These are phyloP conservation scores for Claviceps africana DNA, from an alignment of 2,329 filamentous ascomycete species.

Conservation along the genomic window DNA sequence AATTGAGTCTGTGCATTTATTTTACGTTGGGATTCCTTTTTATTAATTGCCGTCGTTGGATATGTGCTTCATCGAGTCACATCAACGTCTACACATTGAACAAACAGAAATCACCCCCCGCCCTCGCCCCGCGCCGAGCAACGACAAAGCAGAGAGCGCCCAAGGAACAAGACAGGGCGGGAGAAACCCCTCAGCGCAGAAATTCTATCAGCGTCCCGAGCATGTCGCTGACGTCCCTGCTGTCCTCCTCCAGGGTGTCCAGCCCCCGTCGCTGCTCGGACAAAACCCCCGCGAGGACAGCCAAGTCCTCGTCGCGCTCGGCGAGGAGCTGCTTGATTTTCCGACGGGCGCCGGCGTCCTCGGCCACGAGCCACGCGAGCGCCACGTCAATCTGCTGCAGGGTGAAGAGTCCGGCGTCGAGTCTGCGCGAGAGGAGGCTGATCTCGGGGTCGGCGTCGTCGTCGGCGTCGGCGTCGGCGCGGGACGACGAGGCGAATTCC, in stretches of 20 bases:
- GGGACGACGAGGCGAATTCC: constrained; percentile 21
- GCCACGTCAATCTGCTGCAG: constrained; percentile 75
- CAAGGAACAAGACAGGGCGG: too few species aligned
- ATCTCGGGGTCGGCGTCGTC: constrained; percentile 41
- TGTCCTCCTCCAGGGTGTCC: constrained; percentile 43
- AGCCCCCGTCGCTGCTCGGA: constrained; percentile 41
- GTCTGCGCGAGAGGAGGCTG: constrained; percentile 58
- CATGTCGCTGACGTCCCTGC: constrained; percentile 44
- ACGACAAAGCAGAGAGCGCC: too few species aligned
- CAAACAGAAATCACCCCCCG: too few species aligned
- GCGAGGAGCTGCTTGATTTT: constrained; percentile 51
- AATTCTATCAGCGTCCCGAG: constrained; percentile 37
- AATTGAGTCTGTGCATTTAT: too few species aligned
- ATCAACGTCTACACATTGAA: too few species aligned
- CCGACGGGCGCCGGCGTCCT: constrained; percentile 61
- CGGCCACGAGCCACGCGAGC: constrained; percentile 80
- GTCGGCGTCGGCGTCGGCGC: constrained; percentile 4
- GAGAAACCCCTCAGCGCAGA: constrained; percentile 18
- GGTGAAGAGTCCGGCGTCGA: constrained; percentile 75
- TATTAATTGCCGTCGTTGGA: too few species aligned
- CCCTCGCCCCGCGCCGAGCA: too few species aligned
- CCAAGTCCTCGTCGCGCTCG: constrained; percentile 53
- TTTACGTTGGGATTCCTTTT: too few species aligned
- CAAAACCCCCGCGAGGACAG: constrained; percentile 51
- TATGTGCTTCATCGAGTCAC: too few species aligned